A percentile compares a stretch with the other conserved stretches of the same genome.
phyloP scores from a whole-genome alignment of 2,329 filamentous ascomycete genomes.

The Xylariales sp. region DNA sequence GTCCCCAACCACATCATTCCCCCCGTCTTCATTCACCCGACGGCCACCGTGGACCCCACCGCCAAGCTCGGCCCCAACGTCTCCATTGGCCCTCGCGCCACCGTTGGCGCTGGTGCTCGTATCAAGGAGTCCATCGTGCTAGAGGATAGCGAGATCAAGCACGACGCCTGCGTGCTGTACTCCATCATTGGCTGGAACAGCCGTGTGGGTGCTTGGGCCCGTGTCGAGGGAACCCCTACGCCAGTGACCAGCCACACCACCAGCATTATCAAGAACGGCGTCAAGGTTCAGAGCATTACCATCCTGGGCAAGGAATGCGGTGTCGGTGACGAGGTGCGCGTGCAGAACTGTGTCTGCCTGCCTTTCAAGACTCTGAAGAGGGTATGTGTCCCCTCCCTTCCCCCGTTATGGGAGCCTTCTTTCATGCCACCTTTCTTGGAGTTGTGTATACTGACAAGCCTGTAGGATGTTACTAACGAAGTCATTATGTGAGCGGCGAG shows the following conservation, averaged over 20 bases:
- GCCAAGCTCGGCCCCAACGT: conserved; percentile 97
- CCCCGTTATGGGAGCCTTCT: neutral
- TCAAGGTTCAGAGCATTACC: conserved; percentile 98
- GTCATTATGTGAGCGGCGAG: conserved; percentile 75
- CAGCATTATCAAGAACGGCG: conserved; percentile 93
- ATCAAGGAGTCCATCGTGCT: conserved; percentile 96
- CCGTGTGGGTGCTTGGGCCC: conserved; percentile 94
- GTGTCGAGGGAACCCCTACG: conserved; percentile 91
- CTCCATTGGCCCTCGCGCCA: conserved; percentile 84
- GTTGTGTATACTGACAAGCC: conserved; percentile 1
- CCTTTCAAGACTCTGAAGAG: conserved; percentile 98
- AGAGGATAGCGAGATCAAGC: conserved; percentile 92
- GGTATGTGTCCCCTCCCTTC: conserved; percentile 47
- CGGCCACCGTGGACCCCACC: conserved; percentile 84
- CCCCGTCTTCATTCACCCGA: conserved; percentile 93
- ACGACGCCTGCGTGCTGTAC: conserved; percentile 93
- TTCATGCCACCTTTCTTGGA: neutral
- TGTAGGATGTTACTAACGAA: conserved; percentile 76
- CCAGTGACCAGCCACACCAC: conserved; percentile 85
- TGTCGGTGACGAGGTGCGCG: conserved; percentile 88
- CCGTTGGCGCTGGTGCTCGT: conserved; percentile 80
- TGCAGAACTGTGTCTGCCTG: conserved; percentile 97
- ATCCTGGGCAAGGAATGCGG: conserved; percentile 95
- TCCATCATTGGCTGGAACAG: conserved; percentile 97
- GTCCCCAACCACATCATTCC: conserved; percentile 78